Percentiles rank a stretch among this genome's conserved stretches.
Evolutionary conservation across 108 stramenopile genomes (phyloP).

Genomic region (Fragilaria radians): DNA sequence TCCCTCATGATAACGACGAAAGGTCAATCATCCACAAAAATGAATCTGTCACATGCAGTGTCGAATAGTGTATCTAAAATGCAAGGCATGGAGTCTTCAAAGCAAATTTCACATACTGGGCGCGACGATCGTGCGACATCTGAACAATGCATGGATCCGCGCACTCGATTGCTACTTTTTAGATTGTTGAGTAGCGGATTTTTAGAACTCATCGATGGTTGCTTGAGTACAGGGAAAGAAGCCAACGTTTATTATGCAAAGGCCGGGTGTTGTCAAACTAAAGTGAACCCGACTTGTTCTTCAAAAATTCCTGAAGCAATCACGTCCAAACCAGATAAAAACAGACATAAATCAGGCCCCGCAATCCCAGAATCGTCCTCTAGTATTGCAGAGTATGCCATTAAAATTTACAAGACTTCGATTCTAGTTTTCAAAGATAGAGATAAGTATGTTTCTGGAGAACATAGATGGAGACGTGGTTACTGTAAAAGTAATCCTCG

Average conservation of each 20-base stretch:
- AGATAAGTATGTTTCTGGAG: conserved; percentile 97
- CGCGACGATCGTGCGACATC: conserved; percentile 93
- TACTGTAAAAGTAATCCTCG: conserved; percentile 94
- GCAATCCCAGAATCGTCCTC: conserved; percentile 12
- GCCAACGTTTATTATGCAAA: conserved; percentile 98
- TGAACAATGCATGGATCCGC: conserved; percentile 95
- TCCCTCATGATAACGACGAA: not conserved
- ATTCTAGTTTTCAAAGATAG: conserved; percentile 99
- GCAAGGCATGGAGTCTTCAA: conserved; percentile 80
- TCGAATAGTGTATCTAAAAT: conserved; percentile 83
- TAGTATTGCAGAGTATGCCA: conserved; percentile 80
- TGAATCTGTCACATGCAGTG: conserved; percentile 86
- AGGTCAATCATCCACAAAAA: conserved; percentile 29
- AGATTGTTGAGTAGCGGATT: conserved; percentile 90
- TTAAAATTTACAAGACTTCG: conserved; percentile 98
- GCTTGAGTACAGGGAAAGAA: conserved; percentile 97
- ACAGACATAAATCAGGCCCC: conserved; percentile 5
- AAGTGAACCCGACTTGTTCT: not conserved
- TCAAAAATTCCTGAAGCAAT: not conserved
- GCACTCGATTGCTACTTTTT: conserved; percentile 94
- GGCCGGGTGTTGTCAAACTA: conserved; percentile 31
- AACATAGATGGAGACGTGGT: conserved; percentile 96
- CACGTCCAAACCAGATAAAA: conserved; percentile 1
- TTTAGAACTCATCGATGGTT: conserved; percentile 91
- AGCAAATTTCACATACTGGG: conserved; percentile 81